Base-by-base conservation (phyloP, 805 yeast species). In the Debaryomyces tyrocola region DNA sequence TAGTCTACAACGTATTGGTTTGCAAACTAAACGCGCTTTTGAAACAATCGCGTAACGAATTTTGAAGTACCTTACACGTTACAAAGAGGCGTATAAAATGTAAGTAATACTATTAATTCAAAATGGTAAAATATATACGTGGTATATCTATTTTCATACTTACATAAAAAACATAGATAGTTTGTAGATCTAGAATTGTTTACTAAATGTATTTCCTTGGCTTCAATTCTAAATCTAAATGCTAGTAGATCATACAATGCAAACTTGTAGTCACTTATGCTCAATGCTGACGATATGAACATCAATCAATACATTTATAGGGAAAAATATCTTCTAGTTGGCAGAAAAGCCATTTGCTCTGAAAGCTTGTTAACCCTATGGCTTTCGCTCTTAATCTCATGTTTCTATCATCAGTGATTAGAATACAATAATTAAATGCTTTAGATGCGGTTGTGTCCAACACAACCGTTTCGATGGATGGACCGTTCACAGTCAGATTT, bases 341-440 rank as follows among this genome's bases (percentile, higher is more conserved):
- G 40, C 65, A 63, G 61, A 81, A 81, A 41, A 83, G 68, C 87
- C 87, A 83, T 48, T 75, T 73, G 49, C 85, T 80, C 44, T 79
- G 82, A 60, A 74, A 79, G 38, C 80, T 75, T 6, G 77, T 67
- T 34, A 81, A 69, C 0, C 82, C 82, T n/a, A 77, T 68, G 3
- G 80, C 67, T 55, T 80, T 78, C 1, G 89, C 84, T 51, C 87
- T 78, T 35, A 82, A 62, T 51, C 87, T 70, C 87, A 87, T 82
- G 51, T 83, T 85, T 45, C 83, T 68, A 59, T 87, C 92, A 63
- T 87, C 92, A 1, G 91, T 84, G 33, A 87, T 79, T 41, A 87
- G 64, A 21, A 84, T 74, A 51, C 86, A 81, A 59, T 81, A 82
- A 40, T 75, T 68, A 60, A 83, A 80, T 21, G 62, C 58, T 43